Percentiles rank a stretch among this genome's conserved stretches.
phyloP scores from a whole-genome alignment of 495 filamentous ascomycete genomes.

The Podospora fimiseda region DNA sequence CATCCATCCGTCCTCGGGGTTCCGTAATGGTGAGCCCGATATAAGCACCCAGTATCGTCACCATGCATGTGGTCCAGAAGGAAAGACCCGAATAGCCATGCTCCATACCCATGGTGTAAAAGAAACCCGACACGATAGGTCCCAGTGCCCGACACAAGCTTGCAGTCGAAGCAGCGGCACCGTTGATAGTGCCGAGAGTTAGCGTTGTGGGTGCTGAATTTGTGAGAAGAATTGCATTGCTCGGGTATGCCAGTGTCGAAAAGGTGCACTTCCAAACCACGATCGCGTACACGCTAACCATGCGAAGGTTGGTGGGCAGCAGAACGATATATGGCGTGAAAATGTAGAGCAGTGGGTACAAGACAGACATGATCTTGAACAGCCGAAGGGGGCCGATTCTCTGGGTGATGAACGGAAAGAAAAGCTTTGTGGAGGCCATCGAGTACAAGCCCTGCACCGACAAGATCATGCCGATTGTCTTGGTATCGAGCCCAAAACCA shows the following conservation, averaged over 20 bases:
- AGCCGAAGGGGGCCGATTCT: conserved; percentile 69
- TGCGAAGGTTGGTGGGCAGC: conserved; percentile 62
- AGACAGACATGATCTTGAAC: conserved; percentile 70
- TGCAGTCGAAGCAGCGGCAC: conserved; percentile 83
- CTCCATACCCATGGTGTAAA: conserved; percentile 74
- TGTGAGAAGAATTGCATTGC: conserved; percentile 74
- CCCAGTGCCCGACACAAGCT: conserved; percentile 82
- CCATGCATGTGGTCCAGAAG: conserved; percentile 82
- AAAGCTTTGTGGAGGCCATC: conserved; percentile 71
- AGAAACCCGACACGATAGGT: conserved; percentile 75
- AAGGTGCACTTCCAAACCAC: conserved; percentile 86
- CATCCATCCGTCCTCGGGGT: conserved; percentile 33
- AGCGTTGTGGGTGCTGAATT: conserved; percentile 75
- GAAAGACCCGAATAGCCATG: conserved; percentile 77
- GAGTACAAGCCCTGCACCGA: conserved; percentile 87
- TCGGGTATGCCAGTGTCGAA: conserved; percentile 78
- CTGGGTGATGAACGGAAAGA: conserved; percentile 69
- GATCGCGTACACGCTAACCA: conserved; percentile 64
- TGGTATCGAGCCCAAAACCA: conserved; percentile 74
- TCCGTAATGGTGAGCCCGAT: conserved; percentile 46
- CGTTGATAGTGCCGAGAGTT: conserved; percentile 85
- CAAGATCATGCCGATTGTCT: conserved; percentile 79
- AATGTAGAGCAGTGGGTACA: conserved; percentile 86
- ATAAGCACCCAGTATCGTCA: conserved; percentile 65
- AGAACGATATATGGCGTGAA: conserved; percentile 83